A percentile compares a stretch with the other conserved stretches of the same genome.
Conservation (phyloP, 768 basidiomycete genomes). For the Pholiota microspora region DNA sequence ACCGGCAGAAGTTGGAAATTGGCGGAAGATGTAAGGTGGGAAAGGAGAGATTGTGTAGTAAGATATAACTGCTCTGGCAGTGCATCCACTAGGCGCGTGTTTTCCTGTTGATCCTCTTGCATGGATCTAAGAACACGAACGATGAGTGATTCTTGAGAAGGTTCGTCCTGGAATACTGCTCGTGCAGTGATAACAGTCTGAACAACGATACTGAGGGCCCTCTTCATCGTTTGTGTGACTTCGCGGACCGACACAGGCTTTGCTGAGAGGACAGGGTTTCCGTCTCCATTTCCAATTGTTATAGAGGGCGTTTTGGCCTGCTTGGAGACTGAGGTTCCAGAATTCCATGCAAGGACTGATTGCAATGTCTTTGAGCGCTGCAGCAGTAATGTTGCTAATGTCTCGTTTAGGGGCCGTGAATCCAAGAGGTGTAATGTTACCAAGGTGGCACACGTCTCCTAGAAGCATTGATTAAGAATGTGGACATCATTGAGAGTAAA, state of each 20-base stretch:
- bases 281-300: neutral
- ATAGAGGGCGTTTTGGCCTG: neutral
- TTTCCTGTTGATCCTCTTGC: constrained; percentile 44
- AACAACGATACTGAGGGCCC: constrained; percentile 52
- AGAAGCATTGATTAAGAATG: constrained; percentile 3
- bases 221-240: constrained; percentile 52
- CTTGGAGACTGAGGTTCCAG: constrained; percentile 8
- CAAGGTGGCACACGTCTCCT: constrained; percentile 78
- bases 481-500: neutral
- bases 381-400: constrained; percentile 63
- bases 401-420: constrained; percentile 74
- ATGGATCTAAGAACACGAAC: constrained; percentile 56
- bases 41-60: constrained; percentile 66
- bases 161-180: constrained; percentile 48
- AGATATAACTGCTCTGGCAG: constrained; percentile 56
- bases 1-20: constrained; percentile 77
- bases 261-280: neutral
- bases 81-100: constrained; percentile 17
- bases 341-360: constrained; percentile 36
- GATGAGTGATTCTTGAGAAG: constrained; percentile 45
- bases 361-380: constrained; percentile 68
- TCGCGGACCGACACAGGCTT: constrained; percentile 30
- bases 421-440: constrained; percentile 88
- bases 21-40: constrained; percentile 76
- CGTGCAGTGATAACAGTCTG: constrained; percentile 59